phyloP scores from a whole-genome alignment of 495 filamentous ascomycete species.

The Eremomyces bilateralis region DNA sequence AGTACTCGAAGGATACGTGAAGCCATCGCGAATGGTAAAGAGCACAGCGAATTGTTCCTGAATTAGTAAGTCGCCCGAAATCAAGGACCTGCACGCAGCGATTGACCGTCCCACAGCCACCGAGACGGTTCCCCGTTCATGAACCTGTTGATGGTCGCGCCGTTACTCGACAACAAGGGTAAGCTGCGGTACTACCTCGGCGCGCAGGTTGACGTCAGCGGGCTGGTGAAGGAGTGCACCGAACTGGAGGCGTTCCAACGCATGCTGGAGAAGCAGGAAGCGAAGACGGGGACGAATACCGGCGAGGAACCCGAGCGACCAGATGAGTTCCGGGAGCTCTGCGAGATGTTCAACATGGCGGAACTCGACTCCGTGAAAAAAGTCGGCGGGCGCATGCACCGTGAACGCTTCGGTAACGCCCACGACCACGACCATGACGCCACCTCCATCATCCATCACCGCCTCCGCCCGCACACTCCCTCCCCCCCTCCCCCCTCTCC shows the following conservation, averaged over 20 bases:
- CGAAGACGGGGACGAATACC: slow-evolving; percentile 10
- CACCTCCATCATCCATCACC: slow-evolving; percentile 18
- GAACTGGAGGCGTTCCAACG: slow-evolving; percentile 32
- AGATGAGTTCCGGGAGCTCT: slow-evolving; percentile 33
- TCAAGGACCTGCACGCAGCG: slow-evolving; percentile 1
- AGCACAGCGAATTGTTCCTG: slow-evolving; percentile 40
- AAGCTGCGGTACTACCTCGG: slow-evolving; percentile 39
- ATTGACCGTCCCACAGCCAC: slow-evolving; percentile 19
- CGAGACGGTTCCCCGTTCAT: slow-evolving; percentile 47
- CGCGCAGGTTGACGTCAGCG: slow-evolving; percentile 42
- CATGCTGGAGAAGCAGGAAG: slow-evolving; percentile 17
- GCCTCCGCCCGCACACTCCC: no score
- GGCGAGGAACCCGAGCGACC: slow-evolving; percentile 13
- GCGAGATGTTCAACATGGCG: slow-evolving; percentile 36
- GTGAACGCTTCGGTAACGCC: slow-evolving; percentile 24
- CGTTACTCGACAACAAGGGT: slow-evolving; percentile 37
- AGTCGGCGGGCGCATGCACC: slow-evolving; percentile 33
- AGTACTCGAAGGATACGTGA: slow-evolving; percentile 32
- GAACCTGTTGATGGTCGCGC: slow-evolving; percentile 44
- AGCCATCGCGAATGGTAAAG: slow-evolving; percentile 30
- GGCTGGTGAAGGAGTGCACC: slow-evolving; percentile 36
- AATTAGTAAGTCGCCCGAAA: slow-evolving; percentile 32
- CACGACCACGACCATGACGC: slow-evolving; percentile 12
- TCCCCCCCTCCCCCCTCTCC: no score
- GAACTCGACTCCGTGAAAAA: slow-evolving; percentile 36